These are phyloP conservation scores for Pelargonium myrrhifolium DNA, from an alignment of 441 rosid genomes.

Conservation along the genomic window DNA sequence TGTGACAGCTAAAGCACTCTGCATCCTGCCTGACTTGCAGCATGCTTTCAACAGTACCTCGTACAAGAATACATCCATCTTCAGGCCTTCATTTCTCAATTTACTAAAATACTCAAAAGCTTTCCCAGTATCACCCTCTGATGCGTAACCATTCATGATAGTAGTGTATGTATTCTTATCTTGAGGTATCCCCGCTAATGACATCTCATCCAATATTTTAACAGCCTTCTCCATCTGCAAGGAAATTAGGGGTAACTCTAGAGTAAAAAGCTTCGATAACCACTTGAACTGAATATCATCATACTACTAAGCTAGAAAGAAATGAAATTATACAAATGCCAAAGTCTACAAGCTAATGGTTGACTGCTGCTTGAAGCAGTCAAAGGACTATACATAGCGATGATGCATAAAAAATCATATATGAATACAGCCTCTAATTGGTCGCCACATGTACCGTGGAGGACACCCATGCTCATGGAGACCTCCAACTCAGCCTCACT, in stretches of 20 bases:
- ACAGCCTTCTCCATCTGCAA: constrained; percentile 86
- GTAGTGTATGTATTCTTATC: constrained; percentile 86
- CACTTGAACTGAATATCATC: no score
- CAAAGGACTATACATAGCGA: no score
- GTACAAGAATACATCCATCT: constrained; percentile 72
- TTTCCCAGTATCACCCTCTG: constrained; percentile 83
- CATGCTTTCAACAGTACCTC: constrained; percentile 93
- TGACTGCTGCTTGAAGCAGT: neutral
- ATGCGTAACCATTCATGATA: constrained; percentile 96
- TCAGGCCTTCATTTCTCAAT: constrained; percentile 72
- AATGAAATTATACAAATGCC: neutral
- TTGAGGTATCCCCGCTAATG: constrained; percentile 63
- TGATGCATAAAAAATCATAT: no score
- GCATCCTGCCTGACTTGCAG: constrained; percentile 97
- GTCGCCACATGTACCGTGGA: no score
- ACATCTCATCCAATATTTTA: constrained; percentile 83
- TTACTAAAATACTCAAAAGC: constrained; percentile 82
- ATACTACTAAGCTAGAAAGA: no score
- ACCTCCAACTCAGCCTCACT: no score
- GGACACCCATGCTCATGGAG: no score
- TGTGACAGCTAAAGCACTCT: constrained; percentile 92
- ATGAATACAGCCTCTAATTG: no score
- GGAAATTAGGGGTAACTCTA: neutral
- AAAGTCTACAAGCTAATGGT: neutral
- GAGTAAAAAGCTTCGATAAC: no score